Evolutionary conservation across 1,284 basidiomycete species (phyloP).

Genomic region (Malassezia nana): DNA sequence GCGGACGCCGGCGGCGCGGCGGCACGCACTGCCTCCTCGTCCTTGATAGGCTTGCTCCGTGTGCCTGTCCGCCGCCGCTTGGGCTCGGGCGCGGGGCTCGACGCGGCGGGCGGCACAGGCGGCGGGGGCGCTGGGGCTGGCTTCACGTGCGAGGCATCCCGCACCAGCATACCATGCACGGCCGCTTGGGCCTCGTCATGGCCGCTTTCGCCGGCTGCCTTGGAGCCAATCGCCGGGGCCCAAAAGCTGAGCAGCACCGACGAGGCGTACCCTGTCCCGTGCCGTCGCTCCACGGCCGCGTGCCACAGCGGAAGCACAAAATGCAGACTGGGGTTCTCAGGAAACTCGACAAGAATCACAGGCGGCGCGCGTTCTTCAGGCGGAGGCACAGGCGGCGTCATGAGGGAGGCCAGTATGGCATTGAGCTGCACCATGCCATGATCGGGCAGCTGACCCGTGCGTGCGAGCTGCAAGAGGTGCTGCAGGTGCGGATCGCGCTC

Average conservation of each 20-base stretch:
- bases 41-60: background rate
- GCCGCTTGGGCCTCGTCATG: slow-evolving; percentile 18
- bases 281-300: slow-evolving; percentile 26
- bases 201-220: slow-evolving; percentile 32
- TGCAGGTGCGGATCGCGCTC: slow-evolving; percentile 13
- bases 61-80: background rate
- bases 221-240: slow-evolving; percentile 32
- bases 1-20: slow-evolving; percentile 2
- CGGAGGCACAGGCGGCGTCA: background rate
- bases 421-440: slow-evolving; percentile 9
- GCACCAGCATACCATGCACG: slow-evolving; percentile 7
- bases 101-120: background rate
- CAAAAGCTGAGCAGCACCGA: slow-evolving; percentile 33
- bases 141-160: background rate
- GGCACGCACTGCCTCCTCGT: slow-evolving; percentile 12
- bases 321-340: slow-evolving; percentile 41
- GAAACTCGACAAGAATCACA: slow-evolving; percentile 42
- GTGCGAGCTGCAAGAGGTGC: slow-evolving; percentile 12
- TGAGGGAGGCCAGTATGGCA: slow-evolving; percentile 11
- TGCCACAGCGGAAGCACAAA: slow-evolving; percentile 44
- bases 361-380: slow-evolving; percentile 23
- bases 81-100: background rate
- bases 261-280: slow-evolving; percentile 11
- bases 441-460: slow-evolving; percentile 4
- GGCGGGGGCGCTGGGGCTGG: background rate